phyloP scores from a whole-genome alignment of 768 basidiomycete species.

The Dictyophora rubrovolvata region DNA sequence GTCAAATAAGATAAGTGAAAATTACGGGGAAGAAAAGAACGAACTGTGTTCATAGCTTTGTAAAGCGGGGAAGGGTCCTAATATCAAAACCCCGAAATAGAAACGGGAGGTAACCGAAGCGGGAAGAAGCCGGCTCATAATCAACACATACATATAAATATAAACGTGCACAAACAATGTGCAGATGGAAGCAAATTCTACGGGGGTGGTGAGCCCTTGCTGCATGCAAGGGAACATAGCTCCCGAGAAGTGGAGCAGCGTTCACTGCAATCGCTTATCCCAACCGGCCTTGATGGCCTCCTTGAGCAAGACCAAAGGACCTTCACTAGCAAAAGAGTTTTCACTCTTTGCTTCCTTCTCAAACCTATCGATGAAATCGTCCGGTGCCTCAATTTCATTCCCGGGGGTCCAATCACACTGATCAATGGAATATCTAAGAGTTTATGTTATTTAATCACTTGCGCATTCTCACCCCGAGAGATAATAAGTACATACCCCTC shows the following conservation, averaged over 20 bases:
- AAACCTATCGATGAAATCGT: neutral
- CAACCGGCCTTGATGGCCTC: slow-evolving; percentile 1
- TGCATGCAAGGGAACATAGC: too few species aligned
- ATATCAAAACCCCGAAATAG: too few species aligned
- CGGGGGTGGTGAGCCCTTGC: too few species aligned
- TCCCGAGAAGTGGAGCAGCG: neutral
- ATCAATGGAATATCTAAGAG: neutral
- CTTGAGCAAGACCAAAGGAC: neutral
- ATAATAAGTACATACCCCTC: neutral
- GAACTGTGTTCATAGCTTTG: too few species aligned
- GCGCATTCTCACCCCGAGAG: neutral
- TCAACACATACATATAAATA: too few species aligned
- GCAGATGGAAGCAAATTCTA: too few species aligned
- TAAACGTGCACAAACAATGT: too few species aligned
- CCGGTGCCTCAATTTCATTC: neutral
- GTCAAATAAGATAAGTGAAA: too few species aligned
- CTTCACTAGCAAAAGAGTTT: neutral
- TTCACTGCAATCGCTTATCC: neutral
- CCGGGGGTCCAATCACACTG: neutral
- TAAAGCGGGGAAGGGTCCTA: too few species aligned
- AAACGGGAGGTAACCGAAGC: too few species aligned
- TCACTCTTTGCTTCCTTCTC: neutral
- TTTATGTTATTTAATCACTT: neutral
- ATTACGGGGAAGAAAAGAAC: too few species aligned
- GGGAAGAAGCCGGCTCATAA: too few species aligned